Conservation (phyloP, 2,329 filamentous ascomycete species). For the Talaromyces piceae region DNA sequence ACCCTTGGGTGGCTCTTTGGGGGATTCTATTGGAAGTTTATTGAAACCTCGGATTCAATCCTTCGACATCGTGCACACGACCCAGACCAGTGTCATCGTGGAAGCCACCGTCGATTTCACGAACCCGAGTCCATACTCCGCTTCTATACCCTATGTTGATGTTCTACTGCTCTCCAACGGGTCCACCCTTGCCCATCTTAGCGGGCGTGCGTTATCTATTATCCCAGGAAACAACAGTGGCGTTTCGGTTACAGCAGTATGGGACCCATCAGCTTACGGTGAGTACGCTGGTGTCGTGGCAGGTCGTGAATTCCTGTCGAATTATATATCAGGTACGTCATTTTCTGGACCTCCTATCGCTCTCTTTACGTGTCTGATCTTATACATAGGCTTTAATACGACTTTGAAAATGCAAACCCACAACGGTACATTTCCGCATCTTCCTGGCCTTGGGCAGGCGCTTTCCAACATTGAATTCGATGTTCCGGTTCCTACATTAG, state of each 20-base stretch:
- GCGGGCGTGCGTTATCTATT: conserved; percentile 56
- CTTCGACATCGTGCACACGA: conserved; percentile 66
- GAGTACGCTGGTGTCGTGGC: conserved; percentile 55
- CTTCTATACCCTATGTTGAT: conserved; percentile 70
- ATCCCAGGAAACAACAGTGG: conserved; percentile 64
- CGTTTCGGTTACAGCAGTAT: conserved; percentile 60
- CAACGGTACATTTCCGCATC: conserved; percentile 61
- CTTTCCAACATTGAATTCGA: conserved; percentile 66
- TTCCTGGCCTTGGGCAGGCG: conserved; percentile 64
- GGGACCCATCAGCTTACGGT: conserved; percentile 61
- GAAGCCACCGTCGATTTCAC: conserved; percentile 71
- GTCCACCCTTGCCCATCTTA: conserved; percentile 67
- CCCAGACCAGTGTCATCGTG: conserved; percentile 61
- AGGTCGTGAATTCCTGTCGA: conserved; percentile 68
- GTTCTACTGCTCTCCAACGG: conserved; percentile 68
- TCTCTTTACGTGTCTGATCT: not conserved
- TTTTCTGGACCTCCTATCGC: not conserved
- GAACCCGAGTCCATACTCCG: conserved; percentile 84
- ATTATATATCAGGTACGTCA: conserved; percentile 68
- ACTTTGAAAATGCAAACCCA: conserved; percentile 69
- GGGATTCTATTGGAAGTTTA: conserved; percentile 44
- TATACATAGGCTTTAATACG: conserved; percentile 61
- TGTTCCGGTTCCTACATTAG: conserved; percentile 62
- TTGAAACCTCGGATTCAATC: conserved; percentile 60
- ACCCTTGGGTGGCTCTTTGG: conserved; percentile 46